Evolutionary conservation across 441 rosid species (phyloP), one percentile per base, ranked within the genome.

Genomic region (Dalechampia spathulata): DNA sequence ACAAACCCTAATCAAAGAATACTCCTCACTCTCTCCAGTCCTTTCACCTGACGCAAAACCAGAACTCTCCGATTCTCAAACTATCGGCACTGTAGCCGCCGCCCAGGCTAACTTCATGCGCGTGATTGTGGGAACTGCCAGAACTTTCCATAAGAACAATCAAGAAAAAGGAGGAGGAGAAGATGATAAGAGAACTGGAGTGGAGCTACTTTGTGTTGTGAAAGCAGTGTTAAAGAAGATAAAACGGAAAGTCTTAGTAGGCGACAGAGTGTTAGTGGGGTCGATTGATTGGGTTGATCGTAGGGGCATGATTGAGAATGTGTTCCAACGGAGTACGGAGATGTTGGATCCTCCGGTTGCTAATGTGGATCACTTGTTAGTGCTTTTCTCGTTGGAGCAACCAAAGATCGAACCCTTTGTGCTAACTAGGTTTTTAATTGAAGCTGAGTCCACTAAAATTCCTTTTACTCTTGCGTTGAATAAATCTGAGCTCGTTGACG

Each of bases 61-160:
- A 7, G 19, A 72, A 6, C 90, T 91, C 56, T 70, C 83, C 38
- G 87, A 82, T 1, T 83, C 85, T 14, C 90, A 91, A 58, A 89
- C 98, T 17, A 62, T 86, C 64, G 98, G 96, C 25, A 77, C 83
- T 5, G 95, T 87, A 1, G 89, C 86, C 28, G 81, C 96, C 1
- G 81, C 96, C 21, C 96, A 91, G 64, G 96, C 98, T 9, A 91
- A 91, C 74, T 91, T 85, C 75, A 91, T 91, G 98, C 95, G 96
- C 32, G 98, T 91, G 45, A 70, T 86, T 27, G 83, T 87, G 42
- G 79, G 68, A 13, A 60, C 74, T 27, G 23, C 48, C 27, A 26
- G 13, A 32, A 44, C 42, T 41, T 43, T 34, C 30, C 30, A 44
- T 28, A 57, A 57, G 4, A 28, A 44, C 16, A n/a, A n/a, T n/a